Percentiles rank a stretch among this genome's conserved stretches.
Evolutionary conservation across 2,329 filamentous ascomycete genomes (phyloP).

Genomic region (Berkeleyomyces rouxiae): DNA sequence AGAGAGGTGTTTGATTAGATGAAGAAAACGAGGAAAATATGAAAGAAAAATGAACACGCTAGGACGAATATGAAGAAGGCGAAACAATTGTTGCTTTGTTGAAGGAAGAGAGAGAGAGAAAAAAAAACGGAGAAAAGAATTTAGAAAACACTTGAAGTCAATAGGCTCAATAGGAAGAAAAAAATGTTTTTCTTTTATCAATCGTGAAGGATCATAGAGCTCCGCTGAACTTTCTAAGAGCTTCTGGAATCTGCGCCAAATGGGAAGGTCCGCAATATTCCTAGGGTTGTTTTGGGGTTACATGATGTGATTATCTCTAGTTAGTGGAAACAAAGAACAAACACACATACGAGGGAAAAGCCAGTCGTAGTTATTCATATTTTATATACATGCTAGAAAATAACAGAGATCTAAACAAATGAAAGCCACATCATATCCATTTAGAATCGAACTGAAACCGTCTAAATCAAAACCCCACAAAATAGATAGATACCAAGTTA

Average conservation of each 20-base stretch:
- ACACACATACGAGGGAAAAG: too few relatives aligned
- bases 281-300: background rate
- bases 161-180: background rate
- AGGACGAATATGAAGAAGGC: constrained; percentile 8
- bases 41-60: background rate
- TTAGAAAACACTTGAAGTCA: too few relatives aligned
- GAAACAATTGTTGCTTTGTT: background rate
- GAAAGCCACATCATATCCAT: background rate
- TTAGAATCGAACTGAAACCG: background rate
- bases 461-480: background rate
- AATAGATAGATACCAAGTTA: background rate
- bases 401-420: too few relatives aligned
- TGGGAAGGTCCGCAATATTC: background rate
- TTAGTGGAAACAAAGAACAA: too few relatives aligned
- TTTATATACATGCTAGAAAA: too few relatives aligned
- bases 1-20: background rate
- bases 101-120: background rate
- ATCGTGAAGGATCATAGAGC: background rate
- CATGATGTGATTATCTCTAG: too few relatives aligned
- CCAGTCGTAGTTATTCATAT: too few relatives aligned
- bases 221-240: constrained; percentile 13
- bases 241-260: constrained; percentile 17
- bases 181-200: background rate
- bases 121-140: background rate
- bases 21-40: background rate